Percentiles rank a stretch among this genome's conserved stretches.
Evolutionary conservation across 2,329 filamentous ascomycete species (phyloP).

Genomic region (Phyllosticta citrichinensis): DNA sequence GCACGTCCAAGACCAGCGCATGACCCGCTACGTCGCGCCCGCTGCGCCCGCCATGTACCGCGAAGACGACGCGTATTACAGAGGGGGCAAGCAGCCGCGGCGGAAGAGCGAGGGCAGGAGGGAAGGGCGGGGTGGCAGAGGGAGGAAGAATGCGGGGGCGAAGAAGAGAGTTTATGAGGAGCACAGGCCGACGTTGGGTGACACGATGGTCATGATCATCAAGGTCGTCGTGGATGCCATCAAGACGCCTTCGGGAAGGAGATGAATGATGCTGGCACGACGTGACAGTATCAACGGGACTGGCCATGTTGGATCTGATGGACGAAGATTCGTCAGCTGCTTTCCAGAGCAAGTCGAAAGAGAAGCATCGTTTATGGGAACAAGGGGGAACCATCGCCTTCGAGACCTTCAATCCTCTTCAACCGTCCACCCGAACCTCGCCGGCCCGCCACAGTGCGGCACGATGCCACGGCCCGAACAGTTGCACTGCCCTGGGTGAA

Average conservation of each 20-base stretch:
- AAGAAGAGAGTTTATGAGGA: background rate
- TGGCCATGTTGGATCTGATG: too few relatives aligned
- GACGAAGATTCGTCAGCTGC: too few relatives aligned
- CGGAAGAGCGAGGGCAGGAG: background rate
- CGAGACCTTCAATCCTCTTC: too few relatives aligned
- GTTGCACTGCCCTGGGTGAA: too few relatives aligned
- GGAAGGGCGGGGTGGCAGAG: background rate
- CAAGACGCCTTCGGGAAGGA: background rate
- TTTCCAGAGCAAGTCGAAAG: too few relatives aligned
- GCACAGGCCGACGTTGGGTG: constrained; percentile 20
- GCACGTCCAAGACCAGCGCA: background rate
- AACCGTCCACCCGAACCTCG: too few relatives aligned
- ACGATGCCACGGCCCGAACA: too few relatives aligned
- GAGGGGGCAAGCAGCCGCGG: background rate
- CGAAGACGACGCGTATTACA: background rate
- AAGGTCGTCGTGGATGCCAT: constrained; percentile 8
- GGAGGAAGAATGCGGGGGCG: background rate
- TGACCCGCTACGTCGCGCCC: background rate
- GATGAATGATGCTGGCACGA: background rate
- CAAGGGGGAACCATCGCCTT: too few relatives aligned
- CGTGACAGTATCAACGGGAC: too few relatives aligned
- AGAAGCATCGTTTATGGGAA: too few relatives aligned
- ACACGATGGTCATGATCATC: constrained; percentile 9
- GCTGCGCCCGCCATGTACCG: background rate
- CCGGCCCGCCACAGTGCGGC: too few relatives aligned